Evolutionary conservation across 495 filamentous ascomycete species (phyloP).

Genomic region (Geopyxis carbonaria): DNA sequence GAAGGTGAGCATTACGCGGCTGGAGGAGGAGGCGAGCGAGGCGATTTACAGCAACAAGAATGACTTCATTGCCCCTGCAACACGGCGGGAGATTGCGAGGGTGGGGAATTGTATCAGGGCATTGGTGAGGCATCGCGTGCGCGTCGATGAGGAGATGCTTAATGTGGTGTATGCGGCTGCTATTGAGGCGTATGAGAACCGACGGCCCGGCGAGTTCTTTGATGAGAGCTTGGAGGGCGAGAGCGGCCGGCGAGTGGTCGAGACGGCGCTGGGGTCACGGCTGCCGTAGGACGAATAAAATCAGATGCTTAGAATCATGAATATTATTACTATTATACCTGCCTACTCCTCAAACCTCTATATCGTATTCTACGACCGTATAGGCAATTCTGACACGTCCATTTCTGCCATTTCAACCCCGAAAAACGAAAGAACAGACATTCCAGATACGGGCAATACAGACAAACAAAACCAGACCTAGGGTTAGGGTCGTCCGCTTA

Average conservation of each 20-base stretch:
- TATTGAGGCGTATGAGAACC: conserved; percentile 29
- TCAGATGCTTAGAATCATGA: too few relatives aligned
- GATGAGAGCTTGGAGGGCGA: conserved; percentile 55
- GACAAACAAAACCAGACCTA: too few relatives aligned
- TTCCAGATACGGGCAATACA: too few relatives aligned
- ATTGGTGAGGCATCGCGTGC: conserved; percentile 59
- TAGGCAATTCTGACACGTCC: too few relatives aligned
- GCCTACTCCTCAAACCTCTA: too few relatives aligned
- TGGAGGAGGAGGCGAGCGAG: conserved; percentile 61
- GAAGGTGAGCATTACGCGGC: conserved; percentile 45
- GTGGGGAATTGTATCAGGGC: conserved; percentile 61
- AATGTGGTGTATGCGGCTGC: conserved; percentile 58
- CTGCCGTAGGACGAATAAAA: too few relatives aligned
- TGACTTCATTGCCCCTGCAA: conserved; percentile 54
- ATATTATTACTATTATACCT: too few relatives aligned
- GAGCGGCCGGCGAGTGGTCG: conserved; percentile 47
- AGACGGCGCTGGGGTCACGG: conserved; percentile 36
- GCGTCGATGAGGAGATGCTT: conserved; percentile 86
- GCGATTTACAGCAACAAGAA: conserved; percentile 80
- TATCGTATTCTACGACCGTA: too few relatives aligned
- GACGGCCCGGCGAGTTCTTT: conserved; percentile 31
- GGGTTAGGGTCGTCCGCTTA: too few relatives aligned
- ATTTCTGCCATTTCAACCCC: too few relatives aligned
- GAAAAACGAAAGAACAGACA: too few relatives aligned
- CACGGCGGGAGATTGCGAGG: conserved; percentile 74